Evolutionary conservation across 208 protist species (phyloP).

Genomic region (Leishmania major): DNA sequence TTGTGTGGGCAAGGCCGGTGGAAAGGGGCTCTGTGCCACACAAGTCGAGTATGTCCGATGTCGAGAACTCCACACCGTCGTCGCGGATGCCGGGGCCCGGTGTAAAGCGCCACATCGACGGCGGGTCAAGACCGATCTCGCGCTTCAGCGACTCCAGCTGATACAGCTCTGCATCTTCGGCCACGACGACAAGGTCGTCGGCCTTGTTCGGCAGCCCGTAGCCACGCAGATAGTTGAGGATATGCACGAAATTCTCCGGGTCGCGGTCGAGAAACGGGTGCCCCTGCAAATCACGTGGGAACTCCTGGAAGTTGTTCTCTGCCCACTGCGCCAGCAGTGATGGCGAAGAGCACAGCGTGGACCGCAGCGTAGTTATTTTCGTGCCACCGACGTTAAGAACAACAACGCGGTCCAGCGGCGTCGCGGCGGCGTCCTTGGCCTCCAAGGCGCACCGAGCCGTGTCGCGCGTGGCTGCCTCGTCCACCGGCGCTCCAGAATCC

Average conservation of each 20-base stretch:
- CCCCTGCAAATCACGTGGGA: conserved; percentile 74
- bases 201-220: conserved; percentile 74
- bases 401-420: conserved; percentile 33
- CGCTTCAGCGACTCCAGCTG: conserved; percentile 52
- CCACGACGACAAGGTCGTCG: conserved; percentile 69
- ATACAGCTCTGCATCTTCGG: conserved; percentile 77
- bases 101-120: conserved; percentile 68
- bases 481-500: conserved; percentile 11
- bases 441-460: conserved; percentile 5
- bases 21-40: conserved; percentile 77
- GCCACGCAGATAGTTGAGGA: conserved; percentile 87
- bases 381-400: conserved; percentile 82
- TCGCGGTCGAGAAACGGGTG: conserved; percentile 89
- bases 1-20: conserved; percentile 42
- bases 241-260: conserved; percentile 65
- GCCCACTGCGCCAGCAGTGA: conserved; percentile 74
- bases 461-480: conserved; percentile 10
- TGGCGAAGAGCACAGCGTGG: conserved; percentile 65
- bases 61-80: conserved; percentile 67
- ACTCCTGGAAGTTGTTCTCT: conserved; percentile 54
- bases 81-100: conserved; percentile 70
- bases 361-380: conserved; percentile 64
- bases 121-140: conserved; percentile 55
- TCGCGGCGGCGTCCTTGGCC: conserved; percentile 16
- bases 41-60: conserved; percentile 70